phyloP scores from a whole-genome alignment of 805 yeast genomes.

The Wilhelminamyces savonicus region DNA sequence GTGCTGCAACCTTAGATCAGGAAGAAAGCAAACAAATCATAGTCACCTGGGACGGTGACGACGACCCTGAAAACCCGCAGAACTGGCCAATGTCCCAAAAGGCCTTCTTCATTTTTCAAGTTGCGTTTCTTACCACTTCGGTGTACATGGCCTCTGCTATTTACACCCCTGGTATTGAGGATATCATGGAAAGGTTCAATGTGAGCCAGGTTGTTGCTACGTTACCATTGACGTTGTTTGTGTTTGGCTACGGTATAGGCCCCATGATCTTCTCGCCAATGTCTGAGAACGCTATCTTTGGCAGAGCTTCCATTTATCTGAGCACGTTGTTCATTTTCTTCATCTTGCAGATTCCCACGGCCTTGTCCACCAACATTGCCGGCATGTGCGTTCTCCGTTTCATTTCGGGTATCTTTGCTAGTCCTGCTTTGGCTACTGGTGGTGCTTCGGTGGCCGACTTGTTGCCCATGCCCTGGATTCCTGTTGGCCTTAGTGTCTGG shows the following conservation, averaged over 20 bases:
- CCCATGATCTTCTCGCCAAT: slow-evolving; percentile 55
- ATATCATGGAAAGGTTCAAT: slow-evolving; percentile 40
- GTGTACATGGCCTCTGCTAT: slow-evolving; percentile 55
- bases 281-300: slow-evolving; percentile 48
- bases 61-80: slow-evolving; percentile 51
- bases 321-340: slow-evolving; percentile 40
- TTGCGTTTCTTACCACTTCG: slow-evolving; percentile 42
- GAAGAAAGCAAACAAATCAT: slow-evolving; percentile 4
- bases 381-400: slow-evolving; percentile 46
- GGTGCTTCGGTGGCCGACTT: slow-evolving; percentile 54
- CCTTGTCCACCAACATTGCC: slow-evolving; percentile 44
- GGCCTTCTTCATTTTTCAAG: slow-evolving; percentile 27
- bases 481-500: slow-evolving; percentile 47
- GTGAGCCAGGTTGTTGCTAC: slow-evolving; percentile 39
- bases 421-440: slow-evolving; percentile 53
- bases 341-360: slow-evolving; percentile 52
- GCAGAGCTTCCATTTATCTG: slow-evolving; percentile 47
- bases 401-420: slow-evolving; percentile 48
- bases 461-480: slow-evolving; percentile 32
- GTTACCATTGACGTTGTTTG: slow-evolving; percentile 48
- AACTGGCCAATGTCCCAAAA: slow-evolving; percentile 48
- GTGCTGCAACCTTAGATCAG: too few species aligned
- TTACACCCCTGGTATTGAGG: slow-evolving; percentile 44
- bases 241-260: slow-evolving; percentile 57
- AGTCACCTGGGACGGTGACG: slow-evolving; percentile 32